phyloP scores from a whole-genome alignment of 768 basidiomycete genomes.

The Suillus fuscotomentosus region DNA sequence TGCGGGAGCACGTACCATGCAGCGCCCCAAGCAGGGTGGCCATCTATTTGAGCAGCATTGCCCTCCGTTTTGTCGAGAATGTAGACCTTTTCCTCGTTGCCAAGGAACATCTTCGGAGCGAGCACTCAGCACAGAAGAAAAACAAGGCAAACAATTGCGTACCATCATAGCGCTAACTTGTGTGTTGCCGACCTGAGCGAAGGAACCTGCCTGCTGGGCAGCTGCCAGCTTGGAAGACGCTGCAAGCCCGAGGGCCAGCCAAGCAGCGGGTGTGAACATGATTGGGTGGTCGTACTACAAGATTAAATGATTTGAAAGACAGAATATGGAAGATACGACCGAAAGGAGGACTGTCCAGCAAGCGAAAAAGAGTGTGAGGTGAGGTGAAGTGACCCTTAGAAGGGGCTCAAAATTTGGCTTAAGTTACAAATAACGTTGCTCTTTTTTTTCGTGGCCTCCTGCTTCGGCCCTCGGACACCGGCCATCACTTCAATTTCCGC shows the following conservation, averaged over 20 bases:
- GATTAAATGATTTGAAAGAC: constrained; percentile 1
- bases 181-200: constrained; percentile 31
- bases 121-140: not conserved
- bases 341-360: not conserved
- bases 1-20: constrained; percentile 47
- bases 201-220: constrained; percentile 15
- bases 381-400: not conserved
- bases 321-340: not conserved
- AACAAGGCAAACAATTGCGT: constrained; percentile 12
- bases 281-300: constrained; percentile 1
- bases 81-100: constrained; percentile 78
- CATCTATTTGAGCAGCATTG: constrained; percentile 62
- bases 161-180: constrained; percentile 58
- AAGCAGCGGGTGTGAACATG: constrained; percentile 33
- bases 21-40: constrained; percentile 74
- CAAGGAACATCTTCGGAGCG: constrained; percentile 58
- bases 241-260: constrained; percentile 48
- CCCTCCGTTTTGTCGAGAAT: constrained; percentile 90
- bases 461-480: not conserved
- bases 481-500: not conserved
- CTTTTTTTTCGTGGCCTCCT: not conserved
- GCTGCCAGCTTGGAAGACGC: constrained; percentile 23
- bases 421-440: too few relatives aligned
- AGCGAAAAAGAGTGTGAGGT: constrained; percentile 5
- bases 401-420: not conserved